Evolutionary conservation across 768 basidiomycete genomes (phyloP), one percentile per base, ranked within the genome.

Genomic region (Xerocomus brunneocitrinus): DNA sequence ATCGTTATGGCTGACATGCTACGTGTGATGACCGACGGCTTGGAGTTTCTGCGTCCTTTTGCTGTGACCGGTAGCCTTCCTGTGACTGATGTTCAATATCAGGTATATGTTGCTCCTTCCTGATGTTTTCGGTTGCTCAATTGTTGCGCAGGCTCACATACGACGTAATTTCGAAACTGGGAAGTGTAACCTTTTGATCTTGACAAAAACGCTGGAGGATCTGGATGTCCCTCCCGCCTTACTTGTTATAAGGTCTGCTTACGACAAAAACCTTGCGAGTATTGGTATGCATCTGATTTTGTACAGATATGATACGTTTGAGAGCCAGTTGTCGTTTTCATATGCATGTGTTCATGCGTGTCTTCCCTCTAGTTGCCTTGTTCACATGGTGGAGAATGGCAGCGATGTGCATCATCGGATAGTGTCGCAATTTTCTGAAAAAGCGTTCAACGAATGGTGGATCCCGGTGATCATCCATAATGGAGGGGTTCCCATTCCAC

Each of bases 301-400:
- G 28, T 39, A 36, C 35, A 87, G 85, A 62, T 66, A 55, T 40
- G 55, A 55, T 54, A 34, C 39, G 1, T 82, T 81, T 52, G 80
- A 85, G 57, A 82, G 84, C 56, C 81, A 82, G 49, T 62, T 85
- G 6, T 83, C 83, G 4, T 78, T 82, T 63, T 79, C 79, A 13
- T 80, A 78, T 60, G 70, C 76, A 41, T 79, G 79, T 30, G 75
- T 79, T 30, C 73, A 74, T 31, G 72, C 79, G 38, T 63, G 73
- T 43, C 77, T 76, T 8, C 68, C 73, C 39, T 72, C 76, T 52
- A 76, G 81, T 54, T 78, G 81, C 61, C 60, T 87, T 39, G 67
- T 89, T 6, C 78, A 87, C 62, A 79, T 90, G 78, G 74, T 78
- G 22, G 82, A 89, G 63, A 73, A 76, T 56, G 77, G 74, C 4